Evolutionary conservation across 768 basidiomycete genomes (phyloP), one percentile per base, ranked within the genome.

Genomic region (Psilocybe sp.): DNA sequence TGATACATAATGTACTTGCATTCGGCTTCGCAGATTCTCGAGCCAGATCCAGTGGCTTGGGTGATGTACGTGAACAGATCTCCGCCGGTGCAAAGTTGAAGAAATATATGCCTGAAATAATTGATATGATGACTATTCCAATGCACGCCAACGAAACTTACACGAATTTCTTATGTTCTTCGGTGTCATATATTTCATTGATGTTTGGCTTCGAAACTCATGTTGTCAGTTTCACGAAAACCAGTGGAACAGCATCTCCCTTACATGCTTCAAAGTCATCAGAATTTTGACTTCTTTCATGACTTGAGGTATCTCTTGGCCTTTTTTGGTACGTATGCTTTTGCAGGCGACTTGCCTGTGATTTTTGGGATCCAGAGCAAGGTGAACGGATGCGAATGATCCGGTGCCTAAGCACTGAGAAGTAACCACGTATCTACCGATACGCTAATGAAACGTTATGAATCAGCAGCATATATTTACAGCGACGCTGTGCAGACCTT

Each of bases 31-130:
- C 81, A 82, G 14, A 92, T 72, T 48, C 73, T 78, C 49, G 67
- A 62, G 19, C 70, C 70, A 32, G 68, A 70, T 19, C 78, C 76
- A 14, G 76, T 69, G 51, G 82, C 77, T 48, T 75, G 82, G 13
- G 80, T 82, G 55, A 92, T 86, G 65, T 92, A 91, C 2, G 87
- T 88, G 65, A 92, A 92, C n/a, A 92, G 76, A 60, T 92, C 90
- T 18, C 89, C 90, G 9, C 90, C 89, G 0, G 89, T 91, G 58
- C 87, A 91, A 7, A 92, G 73, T 64, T 92, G 85, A 32, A 92
- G 81, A 66, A 92, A 91, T 38, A 92, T 88, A 64, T 91, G 85
- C 23, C 85, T 88, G 46, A 3, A 54, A 45, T 14, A 15, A 47
- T 16, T 16, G 32, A 39, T 38, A 31, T 32, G 20, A 31, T 10